Percentiles rank a stretch among this genome's conserved stretches.
Evolutionary conservation across 495 filamentous ascomycete genomes (phyloP).

Genomic region (Lichina pygmaea): DNA sequence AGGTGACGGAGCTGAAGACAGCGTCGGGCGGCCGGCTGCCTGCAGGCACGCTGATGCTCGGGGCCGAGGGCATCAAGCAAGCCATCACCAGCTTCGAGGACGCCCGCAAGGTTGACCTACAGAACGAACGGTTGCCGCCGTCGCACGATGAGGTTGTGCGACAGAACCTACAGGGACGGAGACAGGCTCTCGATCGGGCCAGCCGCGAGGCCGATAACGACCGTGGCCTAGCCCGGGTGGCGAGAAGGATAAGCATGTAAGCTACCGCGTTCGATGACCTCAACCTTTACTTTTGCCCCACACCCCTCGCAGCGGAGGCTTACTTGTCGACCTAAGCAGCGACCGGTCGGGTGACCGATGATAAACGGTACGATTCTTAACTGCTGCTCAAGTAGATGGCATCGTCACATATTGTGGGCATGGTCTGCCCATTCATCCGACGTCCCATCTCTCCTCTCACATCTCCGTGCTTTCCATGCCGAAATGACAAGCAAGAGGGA

Average conservation of each 20-base stretch:
- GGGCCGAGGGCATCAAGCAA: slow-evolving; percentile 94
- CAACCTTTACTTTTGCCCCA: too few relatives aligned
- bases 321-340: too few relatives aligned
- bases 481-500: too few relatives aligned
- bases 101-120: slow-evolving; percentile 88
- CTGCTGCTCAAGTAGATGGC: neutral
- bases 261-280: slow-evolving; percentile 7
- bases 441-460: too few relatives aligned
- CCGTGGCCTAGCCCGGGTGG: slow-evolving; percentile 53
- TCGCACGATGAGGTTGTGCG: slow-evolving; percentile 72
- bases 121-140: slow-evolving; percentile 84
- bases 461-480: too few relatives aligned
- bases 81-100: slow-evolving; percentile 96
- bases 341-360: too few relatives aligned
- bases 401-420: too few relatives aligned
- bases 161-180: slow-evolving; percentile 50
- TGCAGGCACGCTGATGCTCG: slow-evolving; percentile 89
- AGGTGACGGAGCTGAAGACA: slow-evolving; percentile 92
- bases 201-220: slow-evolving; percentile 77
- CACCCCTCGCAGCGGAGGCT: too few relatives aligned
- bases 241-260: slow-evolving; percentile 89
- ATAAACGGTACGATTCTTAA: neutral
- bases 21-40: slow-evolving; percentile 81
- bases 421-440: too few relatives aligned
- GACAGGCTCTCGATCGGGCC: slow-evolving; percentile 61